Base-by-base conservation (phyloP, 768 basidiomycete genomes). In the Pleurotus salmoneostramineus region DNA sequence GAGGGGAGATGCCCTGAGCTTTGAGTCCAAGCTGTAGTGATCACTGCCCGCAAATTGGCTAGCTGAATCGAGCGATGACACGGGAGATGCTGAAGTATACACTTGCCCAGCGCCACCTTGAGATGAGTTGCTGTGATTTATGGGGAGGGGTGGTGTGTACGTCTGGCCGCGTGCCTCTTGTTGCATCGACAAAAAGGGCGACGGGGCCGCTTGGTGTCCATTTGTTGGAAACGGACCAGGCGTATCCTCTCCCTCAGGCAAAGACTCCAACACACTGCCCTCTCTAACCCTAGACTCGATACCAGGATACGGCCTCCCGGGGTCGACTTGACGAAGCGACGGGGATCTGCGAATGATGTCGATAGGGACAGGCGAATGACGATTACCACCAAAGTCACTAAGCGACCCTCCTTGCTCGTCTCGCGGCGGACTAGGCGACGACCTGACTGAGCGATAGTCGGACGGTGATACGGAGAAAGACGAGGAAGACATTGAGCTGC, bases 21-120 rank as follows among this genome's bases (percentile, higher is more conserved):
- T 90, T 5, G 80, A 71, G 60, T 94, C 92, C 35, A 93, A 84
- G 61, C 69, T 80, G 48, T 71, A 61, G 21, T 74, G 71, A 43
- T 88, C 87, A 43, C 70, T 64, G 58, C 74, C 75, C 15, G 82
- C 68, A 62, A 83, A 79, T 27, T 87, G 85, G 63, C 87, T 88
- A 52, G 80, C 84, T 8, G 91, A 92, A 67, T 85, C 88, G 63
- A 88, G 66, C 8, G 91, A 93, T 6, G 91, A 92, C 15, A 84
- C 88, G 5, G 91, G 91, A 2, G 91, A 93, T 2, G 84, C 77
- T 2, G 90, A 88, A 3, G 77, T 74, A 63, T 82, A 78, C 32
- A 77, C 72, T 32, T 77, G 76, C 14, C 68, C 75, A 45, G 69
- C 67, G 59, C 77, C 76, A 64, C 78, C 77, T 3, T 79, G 75